These are phyloP conservation scores for Xylaria sp. DNA, from an alignment of 2,329 filamentous ascomycete genomes.

Conservation along the genomic window DNA sequence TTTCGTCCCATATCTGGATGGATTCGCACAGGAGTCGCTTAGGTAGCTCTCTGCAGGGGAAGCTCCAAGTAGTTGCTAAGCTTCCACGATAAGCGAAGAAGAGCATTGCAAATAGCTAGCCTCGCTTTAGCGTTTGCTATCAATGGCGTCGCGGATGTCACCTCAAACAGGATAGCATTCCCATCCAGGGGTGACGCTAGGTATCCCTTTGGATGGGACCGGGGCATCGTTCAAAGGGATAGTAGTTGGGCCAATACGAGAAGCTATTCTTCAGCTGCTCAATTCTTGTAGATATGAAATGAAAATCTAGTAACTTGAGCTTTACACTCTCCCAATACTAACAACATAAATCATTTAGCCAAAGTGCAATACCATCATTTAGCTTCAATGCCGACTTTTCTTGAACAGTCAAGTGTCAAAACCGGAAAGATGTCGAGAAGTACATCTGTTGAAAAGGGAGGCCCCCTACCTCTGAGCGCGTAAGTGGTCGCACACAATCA, in stretches of 20 bases:
- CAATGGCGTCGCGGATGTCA: conserved; percentile 8
- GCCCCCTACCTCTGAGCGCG: conserved; percentile 37
- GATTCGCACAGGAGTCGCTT: conserved; percentile 11
- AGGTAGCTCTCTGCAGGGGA: conserved; percentile 27
- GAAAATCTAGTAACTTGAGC: background rate
- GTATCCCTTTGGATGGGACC: too few species aligned
- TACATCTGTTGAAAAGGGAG: conserved; percentile 36
- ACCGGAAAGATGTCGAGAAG: conserved; percentile 39
- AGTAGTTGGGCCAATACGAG: conserved; percentile 8
- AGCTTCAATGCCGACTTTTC: conserved; percentile 9
- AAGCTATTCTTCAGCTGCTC: conserved; percentile 5
- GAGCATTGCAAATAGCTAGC: conserved; percentile 20
- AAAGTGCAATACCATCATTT: background rate
- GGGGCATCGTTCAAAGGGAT: background rate
- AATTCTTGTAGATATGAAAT: background rate
- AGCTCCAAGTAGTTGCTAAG: conserved; percentile 21
- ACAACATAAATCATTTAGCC: background rate
- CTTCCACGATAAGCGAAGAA: conserved; percentile 17
- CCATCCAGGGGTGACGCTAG: conserved; percentile 15
- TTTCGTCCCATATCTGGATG: conserved; percentile 34
- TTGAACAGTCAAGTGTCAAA: conserved; percentile 18
- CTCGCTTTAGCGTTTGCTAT: conserved; percentile 3
- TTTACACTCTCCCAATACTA: background rate
- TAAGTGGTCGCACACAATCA: conserved; percentile 34
- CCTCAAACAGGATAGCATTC: conserved; percentile 28